These are phyloP conservation scores for Venturia oleaginea DNA, from an alignment of 2,329 filamentous ascomycete species.

Conservation along the genomic window DNA sequence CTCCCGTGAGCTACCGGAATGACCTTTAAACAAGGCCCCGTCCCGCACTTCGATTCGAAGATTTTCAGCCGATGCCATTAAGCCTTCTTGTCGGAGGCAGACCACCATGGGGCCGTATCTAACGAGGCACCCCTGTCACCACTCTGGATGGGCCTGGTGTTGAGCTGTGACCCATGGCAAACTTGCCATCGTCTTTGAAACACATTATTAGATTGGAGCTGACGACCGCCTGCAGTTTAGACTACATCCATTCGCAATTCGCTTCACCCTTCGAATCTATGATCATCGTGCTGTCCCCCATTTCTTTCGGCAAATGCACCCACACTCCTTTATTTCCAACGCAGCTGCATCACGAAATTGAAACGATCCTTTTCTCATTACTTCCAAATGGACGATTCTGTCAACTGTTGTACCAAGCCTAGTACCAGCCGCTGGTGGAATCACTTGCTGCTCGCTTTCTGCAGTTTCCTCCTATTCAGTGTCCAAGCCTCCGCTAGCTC, in stretches of 20 bases:
- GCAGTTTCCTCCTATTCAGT: conserved; percentile 13
- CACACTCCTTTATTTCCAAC: background rate
- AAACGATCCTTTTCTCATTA: background rate
- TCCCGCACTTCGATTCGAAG: background rate
- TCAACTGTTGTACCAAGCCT: conserved; percentile 8
- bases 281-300: background rate
- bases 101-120: conserved; percentile 18
- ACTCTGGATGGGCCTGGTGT: background rate
- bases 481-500: conserved; percentile 14
- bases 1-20: conserved; percentile 7
- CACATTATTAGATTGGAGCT: conserved; percentile 11
- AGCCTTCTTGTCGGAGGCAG: background rate
- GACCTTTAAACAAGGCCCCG: background rate
- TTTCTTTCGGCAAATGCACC: background rate
- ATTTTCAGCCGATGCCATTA: conserved; percentile 6
- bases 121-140: conserved; percentile 6
- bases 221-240: background rate
- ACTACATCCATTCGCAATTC: background rate
- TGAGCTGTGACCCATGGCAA: background rate
- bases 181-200: conserved; percentile 3
- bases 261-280: background rate
- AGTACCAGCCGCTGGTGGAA: conserved; percentile 1
- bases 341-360: background rate
- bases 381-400: conserved; percentile 2
- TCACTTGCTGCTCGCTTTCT: background rate